Evolutionary conservation across 257 asterid species (phyloP), one percentile per base, ranked within the genome.

Genomic region (Orobanche coerulescens): DNA sequence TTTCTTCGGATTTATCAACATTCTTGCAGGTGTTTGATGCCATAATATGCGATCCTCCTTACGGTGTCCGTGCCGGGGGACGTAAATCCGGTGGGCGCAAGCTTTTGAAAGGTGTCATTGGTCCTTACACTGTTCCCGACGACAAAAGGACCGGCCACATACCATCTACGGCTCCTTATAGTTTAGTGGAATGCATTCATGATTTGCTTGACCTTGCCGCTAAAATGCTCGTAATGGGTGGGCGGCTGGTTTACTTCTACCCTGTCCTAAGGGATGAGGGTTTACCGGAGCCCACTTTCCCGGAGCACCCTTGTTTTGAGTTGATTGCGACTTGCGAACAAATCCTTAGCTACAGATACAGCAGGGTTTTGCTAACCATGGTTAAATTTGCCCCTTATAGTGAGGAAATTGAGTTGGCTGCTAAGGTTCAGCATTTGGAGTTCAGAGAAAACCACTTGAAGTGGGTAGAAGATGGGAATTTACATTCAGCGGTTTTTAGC

Each of bases 41-140:
- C 63, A 86, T 93, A 70, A 89, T 93, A 68, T 93, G 99, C 25
- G 99, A 93, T 37, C 99, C 99, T 52, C 99, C 99, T 15, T 93
- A 93, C 2, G 99, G 99, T 15, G 99, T 93, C 40, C 96, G 99
- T 58, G 99, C 99, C 6, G 99, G 99, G 43, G 99, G 98, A 1
- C 98, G 97, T 51, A 93, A 93, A 77, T 93, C 98, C 48, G 98
- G 98, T 52, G 99, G 99, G n/a, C 89, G 99, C 47, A 93, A 93
- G 84, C 96, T 93, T 61, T 65, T 93, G 69, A 93, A 93, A 82
- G 99, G 97, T 0, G 70, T 73, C 6, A 58, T 93, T 1, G 95
- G 68, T 28, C 99, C 99, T 31, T 93, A 93, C 61, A 84, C 87
- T 0, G 95, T 93, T 39, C 99, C 99, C 0, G 95, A 93, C 20